These are phyloP conservation scores for Stylosanthes scabra DNA, from an alignment of 331 rosid genomes.

Conservation along the genomic window DNA sequence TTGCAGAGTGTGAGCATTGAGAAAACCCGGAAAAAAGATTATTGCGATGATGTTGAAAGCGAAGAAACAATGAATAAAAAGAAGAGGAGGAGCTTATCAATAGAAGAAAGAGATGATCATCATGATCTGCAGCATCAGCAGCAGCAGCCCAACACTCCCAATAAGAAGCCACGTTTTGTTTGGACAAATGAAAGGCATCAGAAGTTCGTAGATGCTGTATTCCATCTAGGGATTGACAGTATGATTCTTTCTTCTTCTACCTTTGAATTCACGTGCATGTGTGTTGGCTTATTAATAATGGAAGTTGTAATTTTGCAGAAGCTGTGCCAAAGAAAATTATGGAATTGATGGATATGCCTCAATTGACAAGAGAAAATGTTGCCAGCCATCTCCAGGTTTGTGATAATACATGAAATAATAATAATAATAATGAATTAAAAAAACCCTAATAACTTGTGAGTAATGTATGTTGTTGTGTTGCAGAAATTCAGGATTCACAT, in stretches of 20 bases:
- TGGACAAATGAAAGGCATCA: constrained; percentile 71
- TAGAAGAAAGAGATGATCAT: constrained; percentile 71
- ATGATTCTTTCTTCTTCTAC: constrained; percentile 42
- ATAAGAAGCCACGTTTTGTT: constrained; percentile 65
- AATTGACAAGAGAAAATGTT: constrained; percentile 71
- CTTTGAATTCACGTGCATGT: too few relatives aligned
- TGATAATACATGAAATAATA: too few relatives aligned
- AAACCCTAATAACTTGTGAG: too few relatives aligned
- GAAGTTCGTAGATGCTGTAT: constrained; percentile 61
- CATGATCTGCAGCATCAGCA: constrained; percentile 47
- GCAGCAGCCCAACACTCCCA: constrained; percentile 50
- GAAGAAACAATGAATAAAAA: constrained; percentile 53
- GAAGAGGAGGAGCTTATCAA: constrained; percentile 56
- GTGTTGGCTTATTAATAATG: background rate
- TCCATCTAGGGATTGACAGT: constrained; percentile 76
- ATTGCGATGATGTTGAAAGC: constrained; percentile 56
- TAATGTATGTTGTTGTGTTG: background rate
- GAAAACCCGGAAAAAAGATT: constrained; percentile 49
- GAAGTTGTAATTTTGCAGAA: constrained; percentile 46
- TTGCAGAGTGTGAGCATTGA: constrained; percentile 73
- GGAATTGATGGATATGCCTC: constrained; percentile 66
- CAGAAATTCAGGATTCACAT: constrained; percentile 46
- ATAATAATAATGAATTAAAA: too few relatives aligned
- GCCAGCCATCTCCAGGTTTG: constrained; percentile 79
- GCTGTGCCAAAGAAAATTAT: constrained; percentile 77